Percentiles rank a stretch among this genome's conserved stretches.
These are phyloP conservation scores for Fraxinus paxiana DNA, from an alignment of 305 asterid species.

Conservation along the genomic window DNA sequence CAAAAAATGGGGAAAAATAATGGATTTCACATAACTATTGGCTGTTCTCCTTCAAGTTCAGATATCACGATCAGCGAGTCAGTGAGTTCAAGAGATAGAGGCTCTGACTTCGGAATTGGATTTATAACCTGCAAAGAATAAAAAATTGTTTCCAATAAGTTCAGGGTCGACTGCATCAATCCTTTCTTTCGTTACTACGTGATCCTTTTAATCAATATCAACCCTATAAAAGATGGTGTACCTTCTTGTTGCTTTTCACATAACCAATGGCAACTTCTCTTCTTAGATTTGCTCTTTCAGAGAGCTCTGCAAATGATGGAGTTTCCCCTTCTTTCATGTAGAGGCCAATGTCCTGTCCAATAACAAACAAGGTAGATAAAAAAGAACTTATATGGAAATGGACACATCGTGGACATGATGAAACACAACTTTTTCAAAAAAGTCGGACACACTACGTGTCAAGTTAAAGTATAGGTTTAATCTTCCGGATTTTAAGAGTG, in stretches of 20 bases:
- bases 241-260: slow-evolving; percentile 72
- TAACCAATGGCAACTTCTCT: slow-evolving; percentile 94
- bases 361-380: background rate
- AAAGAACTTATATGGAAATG: background rate
- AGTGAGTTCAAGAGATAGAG: slow-evolving; percentile 44
- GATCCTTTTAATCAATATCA: background rate
- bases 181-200: background rate
- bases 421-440: background rate
- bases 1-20: background rate
- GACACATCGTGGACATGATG: background rate
- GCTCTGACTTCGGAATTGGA: slow-evolving; percentile 73
- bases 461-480: background rate
- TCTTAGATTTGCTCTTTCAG: slow-evolving; percentile 82
- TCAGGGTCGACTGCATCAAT: background rate
- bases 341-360: slow-evolving; percentile 60
- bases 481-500: background rate
- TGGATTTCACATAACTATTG: slow-evolving; percentile 42
- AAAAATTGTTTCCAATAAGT: background rate
- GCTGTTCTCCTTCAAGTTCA: slow-evolving; percentile 85
- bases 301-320: slow-evolving; percentile 72
- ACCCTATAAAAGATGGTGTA: slow-evolving; percentile 18
- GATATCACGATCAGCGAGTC: slow-evolving; percentile 83
- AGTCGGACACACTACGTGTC: background rate
- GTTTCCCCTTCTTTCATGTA: slow-evolving; percentile 80
- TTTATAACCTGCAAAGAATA: slow-evolving; percentile 61